A percentile compares a stretch with the other conserved stretches of the same genome.
Evolutionary conservation across 305 asterid species (phyloP).

Genomic region (Fraxinus velutina): DNA sequence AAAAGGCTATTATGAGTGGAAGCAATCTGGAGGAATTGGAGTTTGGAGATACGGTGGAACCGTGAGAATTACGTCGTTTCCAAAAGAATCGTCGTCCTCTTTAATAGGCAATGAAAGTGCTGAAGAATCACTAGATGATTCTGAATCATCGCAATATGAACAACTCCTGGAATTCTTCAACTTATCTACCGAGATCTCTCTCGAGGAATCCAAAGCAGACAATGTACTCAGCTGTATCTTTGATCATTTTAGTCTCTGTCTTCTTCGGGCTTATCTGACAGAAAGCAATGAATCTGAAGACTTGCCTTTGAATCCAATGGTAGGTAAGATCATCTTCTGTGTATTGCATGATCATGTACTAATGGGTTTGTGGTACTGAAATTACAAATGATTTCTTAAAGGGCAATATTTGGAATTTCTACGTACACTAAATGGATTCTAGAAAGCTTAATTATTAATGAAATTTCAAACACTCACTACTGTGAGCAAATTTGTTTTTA

Average conservation of each 20-base stretch:
- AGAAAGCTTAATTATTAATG: background rate
- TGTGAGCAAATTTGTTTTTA: background rate
- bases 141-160: constrained; percentile 73
- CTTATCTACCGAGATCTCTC: constrained; percentile 43
- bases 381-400: background rate
- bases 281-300: constrained; percentile 53
- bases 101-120: constrained; percentile 61
- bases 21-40: constrained; percentile 80
- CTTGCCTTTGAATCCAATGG: constrained; percentile 81
- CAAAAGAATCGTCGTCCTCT: constrained; percentile 62
- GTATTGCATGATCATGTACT: constrained; percentile 18
- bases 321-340: constrained; percentile 61
- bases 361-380: background rate
- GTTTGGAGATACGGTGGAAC: constrained; percentile 95
- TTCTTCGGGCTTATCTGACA: constrained; percentile 58
- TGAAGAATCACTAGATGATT: constrained; percentile 68
- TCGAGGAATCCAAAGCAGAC: constrained; percentile 60
- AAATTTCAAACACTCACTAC: background rate
- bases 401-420: background rate
- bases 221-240: constrained; percentile 61
- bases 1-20: constrained; percentile 90
- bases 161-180: constrained; percentile 68
- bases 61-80: constrained; percentile 65
- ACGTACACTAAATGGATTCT: background rate
- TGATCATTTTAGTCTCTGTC: constrained; percentile 61